Evolutionary conservation across 805 yeast genomes (phyloP), one percentile per base, ranked within the genome.

Genomic region (Wickerhamiella qilinensis): DNA sequence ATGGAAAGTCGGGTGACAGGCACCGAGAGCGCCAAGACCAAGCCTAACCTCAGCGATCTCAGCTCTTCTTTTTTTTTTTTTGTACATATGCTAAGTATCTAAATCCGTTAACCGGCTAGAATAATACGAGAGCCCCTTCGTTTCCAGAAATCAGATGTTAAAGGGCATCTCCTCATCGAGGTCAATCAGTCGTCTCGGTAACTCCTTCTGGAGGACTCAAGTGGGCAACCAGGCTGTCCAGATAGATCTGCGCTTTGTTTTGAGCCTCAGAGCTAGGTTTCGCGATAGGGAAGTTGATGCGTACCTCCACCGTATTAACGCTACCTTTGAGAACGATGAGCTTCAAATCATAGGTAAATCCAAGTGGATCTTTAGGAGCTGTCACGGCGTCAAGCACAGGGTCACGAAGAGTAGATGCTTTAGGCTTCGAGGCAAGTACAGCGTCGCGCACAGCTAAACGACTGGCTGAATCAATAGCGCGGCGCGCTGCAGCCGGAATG

Each of bases 351-450:
- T 35, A 31, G 7, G 63, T 55, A 54, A 71, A 73, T 50, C 76
- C 67, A 37, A 46, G 44, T 32, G 35, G 43, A 21, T 31, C 30
- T n/a, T 44, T 59, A 20, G 72, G 69, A 0, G 73, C 67, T 38
- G 75, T 48, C 39, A 77, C 51, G 14, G 64, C 71, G 48, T 77
- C 86, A 46, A 77, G 75, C 4, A 68, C 44, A 4, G 77, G 69
- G 48, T 77, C 84, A 42, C 65, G 65, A 45, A 65, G 63, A 31
- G 69, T 74, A 5, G 53, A 44, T 25, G 48, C 44, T 38, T 38
- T 43, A 22, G 62, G 55, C 37, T 42, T 49, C 59, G 49, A 65
- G 65, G 12, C 75, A 64, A 46, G 52, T 59, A 56, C 48, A 15
- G 52, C 51, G 31, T 49, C 55, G 17, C 50, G 46, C 36, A 54